A percentile compares a stretch with the other conserved stretches of the same genome.
Evolutionary conservation across 768 basidiomycete genomes (phyloP).

Genomic region (Vishniacozyma victoriae): DNA sequence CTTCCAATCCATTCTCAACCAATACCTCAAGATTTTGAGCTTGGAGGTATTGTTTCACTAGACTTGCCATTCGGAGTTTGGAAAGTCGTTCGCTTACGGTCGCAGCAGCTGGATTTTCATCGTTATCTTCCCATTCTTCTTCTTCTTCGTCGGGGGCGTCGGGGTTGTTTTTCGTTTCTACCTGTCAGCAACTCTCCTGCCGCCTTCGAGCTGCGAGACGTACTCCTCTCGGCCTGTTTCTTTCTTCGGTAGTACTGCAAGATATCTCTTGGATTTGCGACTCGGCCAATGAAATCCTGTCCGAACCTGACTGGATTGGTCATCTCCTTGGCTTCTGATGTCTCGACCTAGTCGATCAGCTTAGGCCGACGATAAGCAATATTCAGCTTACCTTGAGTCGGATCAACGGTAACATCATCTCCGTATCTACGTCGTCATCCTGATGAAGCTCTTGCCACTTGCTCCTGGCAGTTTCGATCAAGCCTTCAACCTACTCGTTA

Average conservation of each 20-base stretch:
- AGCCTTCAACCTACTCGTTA: constrained; percentile 59
- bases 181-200: neutral
- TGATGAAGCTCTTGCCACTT: constrained; percentile 36
- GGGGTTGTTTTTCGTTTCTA: constrained; percentile 56
- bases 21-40: constrained; percentile 90
- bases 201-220: constrained; percentile 1
- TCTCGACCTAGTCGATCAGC: constrained; percentile 64
- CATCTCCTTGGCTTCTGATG: constrained; percentile 80
- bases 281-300: constrained; percentile 80
- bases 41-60: constrained; percentile 84
- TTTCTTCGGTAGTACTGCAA: constrained; percentile 83
- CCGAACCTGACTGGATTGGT: constrained; percentile 96
- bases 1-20: constrained; percentile 82
- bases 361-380: constrained; percentile 54
- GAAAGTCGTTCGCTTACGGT: constrained; percentile 50
- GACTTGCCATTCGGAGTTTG: constrained; percentile 74
- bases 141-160: constrained; percentile 72
- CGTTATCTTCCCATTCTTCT: constrained; percentile 61
- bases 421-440: constrained; percentile 10
- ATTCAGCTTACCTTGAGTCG: constrained; percentile 50
- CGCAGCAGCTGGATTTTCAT: constrained; percentile 53
- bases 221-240: constrained; percentile 51
- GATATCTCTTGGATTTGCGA: constrained; percentile 92
- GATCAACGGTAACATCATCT: constrained; percentile 63
- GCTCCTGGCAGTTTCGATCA: constrained; percentile 54